These are phyloP conservation scores for Fusarium nygamai DNA, from an alignment of 2,329 filamentous ascomycete species.

Conservation along the genomic window DNA sequence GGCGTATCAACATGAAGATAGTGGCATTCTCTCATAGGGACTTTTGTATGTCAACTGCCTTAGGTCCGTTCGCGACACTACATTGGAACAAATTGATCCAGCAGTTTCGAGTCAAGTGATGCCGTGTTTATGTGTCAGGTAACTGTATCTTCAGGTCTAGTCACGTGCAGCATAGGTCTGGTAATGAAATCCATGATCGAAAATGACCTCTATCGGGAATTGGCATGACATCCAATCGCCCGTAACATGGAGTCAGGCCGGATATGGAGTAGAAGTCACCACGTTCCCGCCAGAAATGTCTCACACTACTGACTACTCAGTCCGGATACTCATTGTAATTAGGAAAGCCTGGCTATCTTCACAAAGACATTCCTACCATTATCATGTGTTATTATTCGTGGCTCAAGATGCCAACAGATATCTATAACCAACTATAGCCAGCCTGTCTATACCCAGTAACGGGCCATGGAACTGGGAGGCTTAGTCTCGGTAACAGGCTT, in stretches of 20 bases:
- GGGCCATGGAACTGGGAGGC: not conserved
- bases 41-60: conserved; percentile 7
- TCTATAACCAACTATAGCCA: not conserved
- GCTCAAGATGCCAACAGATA: conserved; percentile 1
- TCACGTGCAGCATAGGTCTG: conserved; percentile 5
- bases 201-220: not conserved
- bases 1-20: conserved; percentile 14
- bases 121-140: not conserved
- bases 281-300: not conserved
- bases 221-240: not conserved
- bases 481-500: conserved; percentile 26
- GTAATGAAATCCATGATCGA: not conserved
- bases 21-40: conserved; percentile 4
- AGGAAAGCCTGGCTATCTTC: conserved; percentile 6
- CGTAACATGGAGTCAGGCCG: not conserved
- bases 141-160: not conserved
- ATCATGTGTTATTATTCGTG: conserved; percentile 2
- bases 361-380: not conserved
- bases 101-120: not conserved
- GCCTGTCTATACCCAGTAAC: not conserved
- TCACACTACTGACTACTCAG: conserved; percentile 23
- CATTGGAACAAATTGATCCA: conserved; percentile 11
- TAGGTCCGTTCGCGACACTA: not conserved
- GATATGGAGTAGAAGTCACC: not conserved
- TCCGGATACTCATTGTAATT: conserved; percentile 30